Percentiles rank a stretch among this genome's conserved stretches.
These are phyloP conservation scores for Telopea speciosissima DNA, from an alignment of 177 flowering plant species.

Conservation along the genomic window DNA sequence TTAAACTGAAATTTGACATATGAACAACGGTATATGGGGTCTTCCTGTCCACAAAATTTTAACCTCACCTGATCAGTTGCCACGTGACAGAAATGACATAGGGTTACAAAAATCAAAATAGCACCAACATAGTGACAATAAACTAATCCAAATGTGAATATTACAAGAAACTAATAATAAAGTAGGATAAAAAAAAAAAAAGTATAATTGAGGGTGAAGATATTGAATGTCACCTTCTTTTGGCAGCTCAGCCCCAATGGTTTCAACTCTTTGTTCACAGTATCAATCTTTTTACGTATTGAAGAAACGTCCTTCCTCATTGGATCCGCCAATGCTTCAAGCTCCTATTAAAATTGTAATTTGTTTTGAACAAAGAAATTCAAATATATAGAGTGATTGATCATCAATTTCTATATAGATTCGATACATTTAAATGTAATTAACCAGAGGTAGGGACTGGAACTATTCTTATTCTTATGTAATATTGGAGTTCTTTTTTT, in stretches of 20 bases:
- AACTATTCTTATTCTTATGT: too few species aligned
- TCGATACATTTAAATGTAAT: neutral
- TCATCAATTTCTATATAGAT: neutral
- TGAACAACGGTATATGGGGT: too few species aligned
- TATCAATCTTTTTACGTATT: slow-evolving; percentile 76
- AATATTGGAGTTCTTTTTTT: too few species aligned
- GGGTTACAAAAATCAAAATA: neutral
- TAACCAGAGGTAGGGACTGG: too few species aligned
- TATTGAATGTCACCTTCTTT: slow-evolving; percentile 55
- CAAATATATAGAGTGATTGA: neutral
- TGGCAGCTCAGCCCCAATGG: slow-evolving; percentile 69
- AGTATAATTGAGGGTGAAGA: too few species aligned
- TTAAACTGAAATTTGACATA: too few species aligned
- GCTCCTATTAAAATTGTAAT: slow-evolving; percentile 44
- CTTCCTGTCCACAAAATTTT: too few species aligned
- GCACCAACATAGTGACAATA: neutral
- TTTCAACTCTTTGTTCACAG: slow-evolving; percentile 66
- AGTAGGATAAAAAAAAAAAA: neutral
- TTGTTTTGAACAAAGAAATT: neutral
- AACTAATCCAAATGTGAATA: neutral
- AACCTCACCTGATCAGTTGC: too few species aligned
- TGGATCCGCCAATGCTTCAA: slow-evolving; percentile 81
- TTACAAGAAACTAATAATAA: neutral
- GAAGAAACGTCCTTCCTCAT: slow-evolving; percentile 77
- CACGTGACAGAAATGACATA: neutral